A percentile compares a stretch with the other conserved stretches of the same genome.
These are phyloP conservation scores for Aspergillus luchuensis DNA, from an alignment of 2,329 filamentous ascomycete genomes.

Conservation along the genomic window DNA sequence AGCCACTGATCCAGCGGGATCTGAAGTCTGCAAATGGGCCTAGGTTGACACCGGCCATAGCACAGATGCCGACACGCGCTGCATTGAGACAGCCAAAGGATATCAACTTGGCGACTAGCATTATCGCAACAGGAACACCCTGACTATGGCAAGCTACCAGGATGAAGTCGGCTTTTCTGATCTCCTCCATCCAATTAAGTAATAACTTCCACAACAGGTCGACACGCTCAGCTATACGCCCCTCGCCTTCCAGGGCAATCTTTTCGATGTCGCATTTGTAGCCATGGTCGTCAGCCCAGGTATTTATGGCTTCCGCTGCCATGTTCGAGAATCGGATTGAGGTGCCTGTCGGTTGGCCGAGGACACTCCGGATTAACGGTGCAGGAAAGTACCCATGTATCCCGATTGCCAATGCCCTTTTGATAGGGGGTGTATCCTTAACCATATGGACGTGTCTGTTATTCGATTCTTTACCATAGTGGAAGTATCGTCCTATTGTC, in stretches of 20 bases:
- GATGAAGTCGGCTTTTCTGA: constrained; percentile 84
- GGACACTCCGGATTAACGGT: constrained; percentile 79
- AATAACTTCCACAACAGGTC: constrained; percentile 92
- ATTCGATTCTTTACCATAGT: constrained; percentile 58
- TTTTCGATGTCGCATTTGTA: constrained; percentile 85
- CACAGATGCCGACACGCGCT: constrained; percentile 81
- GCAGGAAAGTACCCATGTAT: constrained; percentile 94
- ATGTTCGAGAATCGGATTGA: constrained; percentile 91
- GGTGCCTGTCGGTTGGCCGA: constrained; percentile 93
- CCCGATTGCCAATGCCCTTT: constrained; percentile 87
- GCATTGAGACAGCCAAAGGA: constrained; percentile 80
- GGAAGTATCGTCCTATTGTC: constrained; percentile 48
- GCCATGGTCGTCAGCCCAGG: constrained; percentile 75
- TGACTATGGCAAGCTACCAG: constrained; percentile 94
- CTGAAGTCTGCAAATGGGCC: constrained; percentile 93
- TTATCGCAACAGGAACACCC: constrained; percentile 89
- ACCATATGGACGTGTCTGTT: constrained; percentile 72
- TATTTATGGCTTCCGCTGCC: constrained; percentile 77
- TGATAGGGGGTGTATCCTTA: constrained; percentile 70
- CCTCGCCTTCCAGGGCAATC: constrained; percentile 91
- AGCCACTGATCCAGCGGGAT: constrained; percentile 83
- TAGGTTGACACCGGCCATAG: constrained; percentile 86
- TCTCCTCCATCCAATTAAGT: constrained; percentile 90
- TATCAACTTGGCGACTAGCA: constrained; percentile 89
- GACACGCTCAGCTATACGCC: constrained; percentile 84